These are phyloP conservation scores for Vitrella brassicaformis DNA, from an alignment of 73 alveolate genomes.

Conservation along the genomic window DNA sequence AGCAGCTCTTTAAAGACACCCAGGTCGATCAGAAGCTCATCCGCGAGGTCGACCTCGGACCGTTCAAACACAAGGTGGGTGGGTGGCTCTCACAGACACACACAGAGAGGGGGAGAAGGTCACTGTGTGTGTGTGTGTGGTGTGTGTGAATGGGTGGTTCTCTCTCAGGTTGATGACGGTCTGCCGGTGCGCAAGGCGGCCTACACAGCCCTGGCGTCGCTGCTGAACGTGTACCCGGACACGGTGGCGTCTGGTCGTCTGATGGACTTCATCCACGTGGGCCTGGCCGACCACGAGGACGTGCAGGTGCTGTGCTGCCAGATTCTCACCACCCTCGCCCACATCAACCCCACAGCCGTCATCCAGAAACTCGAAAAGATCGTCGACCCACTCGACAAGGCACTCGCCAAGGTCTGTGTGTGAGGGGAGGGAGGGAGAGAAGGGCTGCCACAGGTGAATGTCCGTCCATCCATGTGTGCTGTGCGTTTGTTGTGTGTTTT, in stretches of 20 bases:
- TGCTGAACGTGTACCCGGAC: slow-evolving; percentile 27
- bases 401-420: neutral
- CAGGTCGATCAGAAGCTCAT: slow-evolving; percentile 53
- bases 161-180: slow-evolving; percentile 54
- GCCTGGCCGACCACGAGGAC: slow-evolving; percentile 37
- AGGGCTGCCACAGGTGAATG: neutral
- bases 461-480: neutral
- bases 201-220: slow-evolving; percentile 30
- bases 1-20: slow-evolving; percentile 14
- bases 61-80: slow-evolving; percentile 62
- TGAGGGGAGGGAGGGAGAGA: neutral
- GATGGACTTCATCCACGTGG: slow-evolving; percentile 13
- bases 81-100: neutral
- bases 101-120: neutral
- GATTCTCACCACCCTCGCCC: neutral
- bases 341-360: too few relatives aligned
- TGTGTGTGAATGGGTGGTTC: neutral
- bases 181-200: slow-evolving; percentile 68
- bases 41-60: slow-evolving; percentile 72
- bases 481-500: neutral
- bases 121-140: neutral
- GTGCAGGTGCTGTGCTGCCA: slow-evolving; percentile 36
- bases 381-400: too few relatives aligned
- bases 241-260: slow-evolving; percentile 17
- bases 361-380: too few relatives aligned